Base-by-base conservation (phyloP, 495 filamentous ascomycete species). In the Aspergillus ellipticus region DNA sequence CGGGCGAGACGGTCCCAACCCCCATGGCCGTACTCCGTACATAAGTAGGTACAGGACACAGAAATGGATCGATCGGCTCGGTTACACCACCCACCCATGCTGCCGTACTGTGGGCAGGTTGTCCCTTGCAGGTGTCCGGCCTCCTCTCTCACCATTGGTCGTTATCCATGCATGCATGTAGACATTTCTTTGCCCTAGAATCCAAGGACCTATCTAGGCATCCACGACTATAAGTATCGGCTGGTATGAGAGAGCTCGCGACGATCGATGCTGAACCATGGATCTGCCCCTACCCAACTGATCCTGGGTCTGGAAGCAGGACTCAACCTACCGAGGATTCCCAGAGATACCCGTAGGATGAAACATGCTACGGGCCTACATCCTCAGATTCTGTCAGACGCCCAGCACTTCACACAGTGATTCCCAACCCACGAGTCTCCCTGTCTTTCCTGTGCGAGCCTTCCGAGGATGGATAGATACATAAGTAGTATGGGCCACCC, bases 41-140 rank as follows among this genome's bases (percentile, higher is more conserved):
- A 41, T 9, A 11, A 3, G 11, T 9, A 37, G 8, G 8, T 10
- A 37, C 33, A 37, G 33, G 9, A 37, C 13, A 10, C 13, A 39
- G 35, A 39, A 2, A 39, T 39, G 35, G 11, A 5, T n/a, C 3
- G 24, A 28, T 28, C 24, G 28, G 7, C 22, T 31, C 6, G 39
- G 22, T 17, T 17, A 20, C 37, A 42, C 35, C 19, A 21, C 42
- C 19, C 10, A 19, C n/a, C 16, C 21, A 15, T 19, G 13, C 37
- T 26, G 8, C 8, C 21, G 19, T 6, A 33, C 53, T 17, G 26
- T 11, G 26, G n/a, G 28, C 42, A 43, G 42, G 8, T 46, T 9
- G 54, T 51, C 54, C 54, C 54, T 56, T 51, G 39, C 54, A 45
- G 54, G n/a, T 47, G 13, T 10, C 20, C 20, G 20, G 16, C 42